Evolutionary conservation across 768 basidiomycete species (phyloP), one percentile per base, ranked within the genome.

Genomic region (Lentinula sp.): DNA sequence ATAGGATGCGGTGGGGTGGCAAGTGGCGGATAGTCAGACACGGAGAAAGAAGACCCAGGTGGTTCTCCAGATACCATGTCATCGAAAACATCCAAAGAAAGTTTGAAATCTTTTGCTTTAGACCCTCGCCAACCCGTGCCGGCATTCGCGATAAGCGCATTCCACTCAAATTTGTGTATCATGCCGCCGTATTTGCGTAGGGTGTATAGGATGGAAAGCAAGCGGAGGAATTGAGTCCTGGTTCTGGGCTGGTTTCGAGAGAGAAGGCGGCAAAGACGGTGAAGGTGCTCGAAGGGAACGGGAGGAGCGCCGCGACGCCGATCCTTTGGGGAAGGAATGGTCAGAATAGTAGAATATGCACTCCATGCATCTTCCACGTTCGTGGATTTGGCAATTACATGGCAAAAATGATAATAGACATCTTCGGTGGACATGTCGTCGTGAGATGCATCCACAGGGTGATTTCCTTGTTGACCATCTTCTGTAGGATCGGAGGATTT

Each of bases 101-200:
- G 75, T 60, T 80, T 76, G 72, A 87, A 87, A 63, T 90, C 85
- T 61, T 79, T 79, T 54, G 75, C 62, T 31, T 75, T 72, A 45
- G 84, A 82, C 68, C 80, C 84, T 60, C 88, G 80, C 74, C 80
- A 84, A 3, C 88, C 87, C 62, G 79, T 81, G 15, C 85, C 89
- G 0, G 86, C 84, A 67, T 77, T 79, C 65, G 87, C 80, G 62
- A 93, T 81, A 49, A 93, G 77, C 7, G 83, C 75, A 68, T 92
- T 93, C 88, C 91, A 93, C 69, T 91, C 83, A 78, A 84, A 84
- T n/a, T 74, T 65, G 63, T 81, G 75, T 35, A 91, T 70, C 10
- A 59, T 73, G 23, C 84, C 87, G 11, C 84, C 85, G n/a, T 74
- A 75, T 21, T 71, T 72, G 61, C 80, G 82, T 43, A 93, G 73